Base-by-base conservation (phyloP, 2,329 filamentous ascomycete species). In the Aspergillus unguis region DNA sequence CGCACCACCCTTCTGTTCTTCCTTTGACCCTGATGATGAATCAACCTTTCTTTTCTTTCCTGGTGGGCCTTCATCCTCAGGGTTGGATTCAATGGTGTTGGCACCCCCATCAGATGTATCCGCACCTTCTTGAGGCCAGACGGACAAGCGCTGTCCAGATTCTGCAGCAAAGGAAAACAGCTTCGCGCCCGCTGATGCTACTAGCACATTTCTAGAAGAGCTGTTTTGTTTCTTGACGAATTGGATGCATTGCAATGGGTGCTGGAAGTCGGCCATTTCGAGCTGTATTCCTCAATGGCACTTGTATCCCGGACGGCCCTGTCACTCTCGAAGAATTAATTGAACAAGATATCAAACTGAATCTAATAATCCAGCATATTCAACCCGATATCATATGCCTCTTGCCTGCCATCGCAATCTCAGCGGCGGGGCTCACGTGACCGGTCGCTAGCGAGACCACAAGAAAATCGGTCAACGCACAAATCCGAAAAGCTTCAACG, bases 151-250 rank as follows among this genome's bases (percentile, higher is more conserved):
- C 44, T 75, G 71, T 31, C 85, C 82, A 55, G 82, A 77, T n/a
- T 74, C 64, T 5, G 85, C 72, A 63, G 77, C 78, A 67, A 90
- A 86, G 2, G 84, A 82, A 64, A 89, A 81, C 49, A 96, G 82
- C 61, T 80, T 82, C 44, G 85, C 81, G 10, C 89, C 90, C 55
- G 85, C 85, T 27, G 89, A 88, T 35, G 87, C 88, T 61, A 95
- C 79, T 17, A 96, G 70, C 23, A 87, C 71, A 59, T 79, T 58
- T 35, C 55, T 55, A 36, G 64, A 57, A n/a, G 55, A 59, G 26
- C 52, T 43, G 11, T 54, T 40, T 35, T 58, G 58, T 40, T 62
- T 62, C 50, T 62, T 63, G 51, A 75, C 64, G 52, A 67, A 68
- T 49, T 74, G 75, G 43, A 90, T 71, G 61, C 83, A 81, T 62